phyloP scores from a whole-genome alignment of 164 flowering plant species.

The Chimonanthus praecox region DNA sequence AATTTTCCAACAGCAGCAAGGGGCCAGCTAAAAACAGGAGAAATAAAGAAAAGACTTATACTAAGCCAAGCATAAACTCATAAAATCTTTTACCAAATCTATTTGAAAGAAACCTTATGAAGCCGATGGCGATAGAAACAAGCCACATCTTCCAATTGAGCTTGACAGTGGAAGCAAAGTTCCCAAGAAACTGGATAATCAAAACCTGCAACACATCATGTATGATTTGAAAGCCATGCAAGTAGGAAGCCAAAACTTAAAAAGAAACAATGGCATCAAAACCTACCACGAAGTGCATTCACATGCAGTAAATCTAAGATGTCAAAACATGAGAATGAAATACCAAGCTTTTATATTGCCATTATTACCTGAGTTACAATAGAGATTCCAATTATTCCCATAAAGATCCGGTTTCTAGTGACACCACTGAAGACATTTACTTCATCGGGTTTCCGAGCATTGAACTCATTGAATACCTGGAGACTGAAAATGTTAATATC shows the following conservation, averaged over 20 bases:
- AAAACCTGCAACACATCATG: slow-evolving; percentile 34
- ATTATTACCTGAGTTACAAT: slow-evolving; percentile 62
- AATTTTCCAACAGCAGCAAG: slow-evolving; percentile 73
- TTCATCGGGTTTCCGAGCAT: slow-evolving; percentile 94
- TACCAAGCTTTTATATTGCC: background rate
- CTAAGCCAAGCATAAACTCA: background rate
- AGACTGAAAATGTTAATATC: background rate
- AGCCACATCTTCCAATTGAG: slow-evolving; percentile 74
- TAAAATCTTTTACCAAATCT: background rate
- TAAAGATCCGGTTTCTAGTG: slow-evolving; percentile 60
- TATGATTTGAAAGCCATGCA: background rate
- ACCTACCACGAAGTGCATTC: no score
- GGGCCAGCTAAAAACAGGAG: slow-evolving; percentile 70
- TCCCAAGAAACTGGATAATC: slow-evolving; percentile 76
- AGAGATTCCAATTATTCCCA: slow-evolving; percentile 60
- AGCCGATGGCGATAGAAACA: slow-evolving; percentile 47
- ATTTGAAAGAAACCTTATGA: slow-evolving; percentile 47
- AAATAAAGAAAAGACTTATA: no score
- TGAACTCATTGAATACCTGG: slow-evolving; percentile 87
- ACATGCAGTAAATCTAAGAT: no score
- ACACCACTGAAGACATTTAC: slow-evolving; percentile 69
- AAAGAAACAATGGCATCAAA: background rate
- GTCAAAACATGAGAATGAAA: no score
- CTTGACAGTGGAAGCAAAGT: slow-evolving; percentile 60
- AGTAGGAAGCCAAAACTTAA: background rate